Percentiles rank a stretch among this genome's conserved stretches.
phyloP scores from a whole-genome alignment of 352 stramenopile species.

The Phytophthora foliorum region DNA sequence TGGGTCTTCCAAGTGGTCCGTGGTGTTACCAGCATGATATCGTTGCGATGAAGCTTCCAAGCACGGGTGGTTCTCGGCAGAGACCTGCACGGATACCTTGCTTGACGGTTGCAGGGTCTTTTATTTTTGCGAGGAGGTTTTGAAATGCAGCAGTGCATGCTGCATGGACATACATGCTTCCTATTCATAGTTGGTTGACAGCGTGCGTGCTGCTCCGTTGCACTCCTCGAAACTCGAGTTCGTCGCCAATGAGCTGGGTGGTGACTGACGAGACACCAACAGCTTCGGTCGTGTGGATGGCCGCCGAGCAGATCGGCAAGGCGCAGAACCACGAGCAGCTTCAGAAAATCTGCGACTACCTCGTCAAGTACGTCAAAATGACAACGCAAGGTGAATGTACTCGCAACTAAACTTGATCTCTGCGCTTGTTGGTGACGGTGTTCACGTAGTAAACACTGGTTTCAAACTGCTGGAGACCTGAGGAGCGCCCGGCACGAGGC shows the following conservation, averaged over 20 bases:
- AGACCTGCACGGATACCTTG: neutral
- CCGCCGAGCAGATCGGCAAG: constrained; percentile 68
- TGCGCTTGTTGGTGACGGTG: neutral
- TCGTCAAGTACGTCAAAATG: constrained; percentile 55
- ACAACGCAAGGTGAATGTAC: neutral
- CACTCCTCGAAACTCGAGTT: constrained; percentile 13
- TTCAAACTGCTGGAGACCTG: constrained; percentile 68
- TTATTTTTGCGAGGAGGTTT: constrained; percentile 9
- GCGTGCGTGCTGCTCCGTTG: neutral
- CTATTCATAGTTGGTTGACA: constrained; percentile 19
- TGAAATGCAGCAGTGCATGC: neutral
- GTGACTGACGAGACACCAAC: constrained; percentile 49
- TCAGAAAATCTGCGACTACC: constrained; percentile 67
- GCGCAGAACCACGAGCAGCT: constrained; percentile 54
- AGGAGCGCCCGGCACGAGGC: constrained; percentile 49
- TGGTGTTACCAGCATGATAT: constrained; percentile 14
- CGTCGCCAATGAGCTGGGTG: constrained; percentile 28
- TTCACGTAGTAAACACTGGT: constrained; percentile 80
- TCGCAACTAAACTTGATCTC: constrained; percentile 4
- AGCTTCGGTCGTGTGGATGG: constrained; percentile 58
- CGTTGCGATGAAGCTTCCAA: constrained; percentile 13
- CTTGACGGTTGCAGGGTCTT: constrained; percentile 7
- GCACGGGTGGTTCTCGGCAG: neutral
- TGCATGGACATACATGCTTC: neutral
- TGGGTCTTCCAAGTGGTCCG: neutral